A percentile compares a stretch with the other conserved stretches of the same genome.
phyloP scores from a whole-genome alignment of 345 rosid species.

The Populus simonii region DNA sequence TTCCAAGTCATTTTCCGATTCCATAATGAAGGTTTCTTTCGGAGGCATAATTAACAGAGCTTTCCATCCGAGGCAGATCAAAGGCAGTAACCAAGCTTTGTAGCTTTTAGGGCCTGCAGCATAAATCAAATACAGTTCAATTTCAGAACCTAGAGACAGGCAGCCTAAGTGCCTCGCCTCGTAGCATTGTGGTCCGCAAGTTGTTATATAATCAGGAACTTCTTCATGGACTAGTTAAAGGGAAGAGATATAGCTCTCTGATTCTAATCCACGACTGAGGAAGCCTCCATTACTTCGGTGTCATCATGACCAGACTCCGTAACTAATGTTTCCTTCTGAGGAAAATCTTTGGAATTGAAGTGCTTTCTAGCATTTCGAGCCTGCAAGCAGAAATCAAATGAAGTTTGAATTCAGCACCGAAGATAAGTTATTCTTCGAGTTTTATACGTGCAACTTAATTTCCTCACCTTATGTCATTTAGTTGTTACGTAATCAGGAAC shows the following conservation, averaged over 20 bases:
- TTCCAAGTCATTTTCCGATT: background rate
- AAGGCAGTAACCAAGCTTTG: background rate
- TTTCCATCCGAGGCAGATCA: background rate
- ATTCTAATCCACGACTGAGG: too few species aligned
- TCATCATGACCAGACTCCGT: background rate
- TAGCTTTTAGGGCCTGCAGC: slow-evolving; percentile 4
- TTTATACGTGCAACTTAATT: background rate
- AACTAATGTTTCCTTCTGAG: background rate
- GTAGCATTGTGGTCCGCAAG: too few species aligned
- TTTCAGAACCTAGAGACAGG: background rate
- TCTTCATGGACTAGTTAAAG: too few species aligned
- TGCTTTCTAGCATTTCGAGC: background rate
- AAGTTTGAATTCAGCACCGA: background rate
- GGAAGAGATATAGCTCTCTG: too few species aligned
- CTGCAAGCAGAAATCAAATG: background rate
- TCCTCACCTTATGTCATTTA: background rate
- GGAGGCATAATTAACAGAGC: too few species aligned
- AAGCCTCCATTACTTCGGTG: too few species aligned
- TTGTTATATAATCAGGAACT: too few species aligned
- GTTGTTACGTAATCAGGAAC: too few species aligned
- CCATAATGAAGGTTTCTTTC: background rate
- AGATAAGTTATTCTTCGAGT: background rate
- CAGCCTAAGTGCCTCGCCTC: slow-evolving; percentile 1
- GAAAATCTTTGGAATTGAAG: background rate
- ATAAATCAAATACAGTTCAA: background rate